A percentile compares a stretch with the other conserved stretches of the same genome.
These are phyloP conservation scores for Guillardia theta DNA, from an alignment of 78 protist genomes.

Conservation along the genomic window DNA sequence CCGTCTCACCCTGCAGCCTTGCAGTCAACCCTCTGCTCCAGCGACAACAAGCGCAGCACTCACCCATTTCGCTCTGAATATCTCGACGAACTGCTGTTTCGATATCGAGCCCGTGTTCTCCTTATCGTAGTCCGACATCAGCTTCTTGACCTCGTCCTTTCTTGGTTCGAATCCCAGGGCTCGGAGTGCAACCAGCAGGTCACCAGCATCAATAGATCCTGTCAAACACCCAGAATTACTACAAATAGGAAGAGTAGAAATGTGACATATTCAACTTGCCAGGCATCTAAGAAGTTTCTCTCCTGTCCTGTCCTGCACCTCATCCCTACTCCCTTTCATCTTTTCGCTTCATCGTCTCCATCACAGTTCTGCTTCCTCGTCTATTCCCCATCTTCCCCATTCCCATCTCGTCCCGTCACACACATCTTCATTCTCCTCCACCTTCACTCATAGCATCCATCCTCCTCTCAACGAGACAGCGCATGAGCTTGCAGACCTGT, in stretches of 20 bases:
- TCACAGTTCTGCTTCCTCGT: too few relatives aligned
- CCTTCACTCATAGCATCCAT: background rate
- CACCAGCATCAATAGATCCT: background rate
- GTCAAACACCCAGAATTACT: background rate
- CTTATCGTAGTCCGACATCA: constrained; percentile 2
- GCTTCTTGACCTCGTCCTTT: constrained; percentile 4
- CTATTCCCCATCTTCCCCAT: too few relatives aligned
- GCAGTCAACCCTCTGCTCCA: background rate
- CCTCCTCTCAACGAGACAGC: background rate
- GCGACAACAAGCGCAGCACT: background rate
- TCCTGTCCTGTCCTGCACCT: too few relatives aligned
- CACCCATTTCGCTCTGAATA: constrained; percentile 14
- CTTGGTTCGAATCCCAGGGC: background rate
- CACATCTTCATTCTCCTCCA: background rate
- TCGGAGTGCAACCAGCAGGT: background rate
- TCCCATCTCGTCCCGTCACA: too few relatives aligned
- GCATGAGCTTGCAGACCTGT: background rate
- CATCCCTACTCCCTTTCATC: too few relatives aligned
- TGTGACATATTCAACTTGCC: too few relatives aligned
- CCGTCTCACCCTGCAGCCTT: background rate
- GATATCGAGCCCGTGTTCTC: background rate
- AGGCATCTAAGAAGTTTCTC: too few relatives aligned
- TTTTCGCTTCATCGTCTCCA: too few relatives aligned
- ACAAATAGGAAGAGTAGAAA: background rate
- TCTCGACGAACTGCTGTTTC: background rate